Conservation (phyloP, 148 eudicot species). For the Rhododendron williamsianum region DNA sequence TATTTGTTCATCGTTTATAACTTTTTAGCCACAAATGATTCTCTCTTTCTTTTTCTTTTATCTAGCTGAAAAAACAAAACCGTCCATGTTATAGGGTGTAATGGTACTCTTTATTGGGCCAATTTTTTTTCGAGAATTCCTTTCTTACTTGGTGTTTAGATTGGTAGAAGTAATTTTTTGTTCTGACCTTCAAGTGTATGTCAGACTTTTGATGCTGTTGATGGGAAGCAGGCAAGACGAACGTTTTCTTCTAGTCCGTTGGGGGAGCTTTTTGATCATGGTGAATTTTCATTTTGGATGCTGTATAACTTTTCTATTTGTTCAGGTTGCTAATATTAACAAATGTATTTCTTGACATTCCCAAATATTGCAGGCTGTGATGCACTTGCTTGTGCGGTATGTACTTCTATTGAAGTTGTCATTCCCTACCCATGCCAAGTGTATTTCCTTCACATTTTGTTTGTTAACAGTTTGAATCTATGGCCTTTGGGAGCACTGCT, state of each 20-base stretch:
- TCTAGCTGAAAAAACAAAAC: background rate
- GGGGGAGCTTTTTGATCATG: conserved; percentile 98
- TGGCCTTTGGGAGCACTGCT: conserved; percentile 92
- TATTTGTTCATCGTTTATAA: background rate
- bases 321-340: background rate
- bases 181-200: conserved; percentile 10
- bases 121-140: background rate
- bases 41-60: background rate
- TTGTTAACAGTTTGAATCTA: conserved; percentile 62
- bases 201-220: conserved; percentile 98
- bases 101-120: background rate
- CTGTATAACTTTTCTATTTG: background rate
- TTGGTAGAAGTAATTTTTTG: background rate
- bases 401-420: conserved; percentile 18
- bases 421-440: background rate
- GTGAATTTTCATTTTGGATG: conserved; percentile 28
- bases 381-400: conserved; percentile 89
- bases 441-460: conserved; percentile 3
- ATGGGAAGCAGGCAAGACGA: conserved; percentile 99
- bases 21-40: background rate
- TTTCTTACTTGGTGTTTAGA: background rate
- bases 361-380: conserved; percentile 68
- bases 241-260: conserved; percentile 96
- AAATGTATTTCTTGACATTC: background rate
- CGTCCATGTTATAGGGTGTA: background rate